These are phyloP conservation scores for Phoenix dactylifera DNA, from an alignment of 176 grass and related monocot species.

Conservation along the genomic window DNA sequence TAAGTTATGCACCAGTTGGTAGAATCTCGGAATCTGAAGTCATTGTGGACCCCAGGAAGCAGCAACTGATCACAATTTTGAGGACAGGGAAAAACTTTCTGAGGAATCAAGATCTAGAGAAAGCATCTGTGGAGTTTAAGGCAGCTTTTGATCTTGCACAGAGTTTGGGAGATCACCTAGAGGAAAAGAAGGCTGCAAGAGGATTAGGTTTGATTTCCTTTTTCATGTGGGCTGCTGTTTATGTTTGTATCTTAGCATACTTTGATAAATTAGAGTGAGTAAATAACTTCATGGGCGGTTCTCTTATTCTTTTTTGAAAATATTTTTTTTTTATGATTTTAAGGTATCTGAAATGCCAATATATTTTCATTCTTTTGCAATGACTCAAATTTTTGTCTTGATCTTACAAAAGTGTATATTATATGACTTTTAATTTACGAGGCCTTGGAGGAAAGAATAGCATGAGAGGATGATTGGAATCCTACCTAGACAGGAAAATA, in stretches of 20 bases:
- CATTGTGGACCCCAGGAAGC: slow-evolving; percentile 59
- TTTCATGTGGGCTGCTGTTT: background rate
- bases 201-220: slow-evolving; percentile 40
- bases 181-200: slow-evolving; percentile 72
- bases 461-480: no score
- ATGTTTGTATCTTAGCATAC: background rate
- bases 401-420: no score
- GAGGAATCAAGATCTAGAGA: slow-evolving; percentile 47
- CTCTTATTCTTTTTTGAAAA: background rate
- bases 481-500: no score
- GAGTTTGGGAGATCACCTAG: slow-evolving; percentile 51
- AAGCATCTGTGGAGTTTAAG: slow-evolving; percentile 41
- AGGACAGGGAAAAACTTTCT: slow-evolving; percentile 52
- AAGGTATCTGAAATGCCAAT: no score
- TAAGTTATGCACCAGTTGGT: slow-evolving; percentile 49
- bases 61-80: slow-evolving; percentile 35
- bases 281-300: background rate
- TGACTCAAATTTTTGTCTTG: no score
- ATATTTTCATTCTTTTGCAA: no score
- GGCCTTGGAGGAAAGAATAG: no score
- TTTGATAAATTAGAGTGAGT: no score
- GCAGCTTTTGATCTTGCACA: slow-evolving; percentile 50
- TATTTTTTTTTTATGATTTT: background rate
- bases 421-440: no score
- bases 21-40: slow-evolving; percentile 42